Percentiles rank a stretch among this genome's conserved stretches.
Conservation (phyloP, 176 grass and related monocot genomes). For the Stipa capillata region DNA sequence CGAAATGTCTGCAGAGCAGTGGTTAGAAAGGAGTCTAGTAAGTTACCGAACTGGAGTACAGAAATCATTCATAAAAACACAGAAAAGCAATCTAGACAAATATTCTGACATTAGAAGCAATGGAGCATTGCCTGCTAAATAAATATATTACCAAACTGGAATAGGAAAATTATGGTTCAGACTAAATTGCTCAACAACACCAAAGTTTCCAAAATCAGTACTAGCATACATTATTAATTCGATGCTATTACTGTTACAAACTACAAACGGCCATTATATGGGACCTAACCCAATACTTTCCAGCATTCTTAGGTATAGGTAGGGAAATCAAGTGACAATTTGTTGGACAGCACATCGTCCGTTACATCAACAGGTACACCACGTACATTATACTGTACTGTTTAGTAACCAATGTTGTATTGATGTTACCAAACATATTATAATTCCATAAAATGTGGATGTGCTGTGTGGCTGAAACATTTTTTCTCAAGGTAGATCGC, state of each 20-base stretch:
- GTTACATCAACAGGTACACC: background rate
- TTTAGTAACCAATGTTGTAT: background rate
- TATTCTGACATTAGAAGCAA: no score
- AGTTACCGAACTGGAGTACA: conserved; percentile 17
- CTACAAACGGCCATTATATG: background rate
- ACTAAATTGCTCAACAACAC: no score
- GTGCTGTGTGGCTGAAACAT: background rate
- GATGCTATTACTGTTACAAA: no score
- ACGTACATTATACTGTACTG: background rate
- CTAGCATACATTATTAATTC: background rate
- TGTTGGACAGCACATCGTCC: background rate
- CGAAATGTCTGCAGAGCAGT: conserved; percentile 52
- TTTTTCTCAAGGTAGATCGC: background rate
- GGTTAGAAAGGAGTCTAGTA: background rate
- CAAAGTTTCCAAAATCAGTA: no score
- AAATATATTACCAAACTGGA: no score
- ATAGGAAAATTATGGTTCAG: no score
- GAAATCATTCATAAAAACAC: no score
- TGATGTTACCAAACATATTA: background rate
- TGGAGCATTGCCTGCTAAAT: no score
- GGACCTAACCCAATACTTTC: background rate
- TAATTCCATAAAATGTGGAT: background rate
- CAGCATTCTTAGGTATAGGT: background rate
- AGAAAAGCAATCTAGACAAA: no score
- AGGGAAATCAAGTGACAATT: background rate